These are phyloP conservation scores for Rubia peregrina DNA, from an alignment of 305 asterid genomes.

Conservation along the genomic window DNA sequence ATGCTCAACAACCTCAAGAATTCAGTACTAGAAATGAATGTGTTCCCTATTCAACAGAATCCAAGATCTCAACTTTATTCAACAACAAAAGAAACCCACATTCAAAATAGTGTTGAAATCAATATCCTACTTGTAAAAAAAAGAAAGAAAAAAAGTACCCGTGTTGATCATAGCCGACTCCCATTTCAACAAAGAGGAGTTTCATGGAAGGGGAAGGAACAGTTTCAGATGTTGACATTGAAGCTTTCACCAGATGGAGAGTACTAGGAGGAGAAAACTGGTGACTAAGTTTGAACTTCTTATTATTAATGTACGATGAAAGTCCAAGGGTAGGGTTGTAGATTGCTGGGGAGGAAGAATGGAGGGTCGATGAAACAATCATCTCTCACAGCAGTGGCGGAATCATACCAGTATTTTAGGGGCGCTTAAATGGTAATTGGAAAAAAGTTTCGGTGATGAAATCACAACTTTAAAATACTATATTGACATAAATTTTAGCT, in stretches of 20 bases:
- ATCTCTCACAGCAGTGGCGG: neutral
- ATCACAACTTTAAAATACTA: too few relatives aligned
- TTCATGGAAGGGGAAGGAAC: slow-evolving; percentile 75
- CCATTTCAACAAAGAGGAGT: slow-evolving; percentile 95
- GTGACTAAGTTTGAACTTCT: neutral
- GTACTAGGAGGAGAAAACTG: slow-evolving; percentile 3
- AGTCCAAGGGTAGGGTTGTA: neutral
- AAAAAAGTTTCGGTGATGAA: too few relatives aligned
- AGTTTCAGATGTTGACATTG: slow-evolving; percentile 15
- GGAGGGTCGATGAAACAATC: neutral
- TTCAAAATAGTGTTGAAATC: neutral
- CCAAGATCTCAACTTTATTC: neutral
- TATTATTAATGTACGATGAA: neutral
- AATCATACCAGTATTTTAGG: too few relatives aligned
- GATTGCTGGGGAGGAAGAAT: neutral
- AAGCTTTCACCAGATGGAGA: slow-evolving; percentile 17
- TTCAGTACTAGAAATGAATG: neutral
- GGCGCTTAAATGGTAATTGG: too few relatives aligned
- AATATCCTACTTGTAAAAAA: neutral
- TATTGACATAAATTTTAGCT: too few relatives aligned
- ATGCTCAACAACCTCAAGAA: neutral
- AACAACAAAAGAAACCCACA: too few relatives aligned
- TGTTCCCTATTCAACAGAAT: neutral
- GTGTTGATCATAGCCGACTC: slow-evolving; percentile 97
- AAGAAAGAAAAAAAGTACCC: slow-evolving; percentile 37